phyloP scores from a whole-genome alignment of 495 filamentous ascomycete genomes.

The Friedmanniomyces simplex region DNA sequence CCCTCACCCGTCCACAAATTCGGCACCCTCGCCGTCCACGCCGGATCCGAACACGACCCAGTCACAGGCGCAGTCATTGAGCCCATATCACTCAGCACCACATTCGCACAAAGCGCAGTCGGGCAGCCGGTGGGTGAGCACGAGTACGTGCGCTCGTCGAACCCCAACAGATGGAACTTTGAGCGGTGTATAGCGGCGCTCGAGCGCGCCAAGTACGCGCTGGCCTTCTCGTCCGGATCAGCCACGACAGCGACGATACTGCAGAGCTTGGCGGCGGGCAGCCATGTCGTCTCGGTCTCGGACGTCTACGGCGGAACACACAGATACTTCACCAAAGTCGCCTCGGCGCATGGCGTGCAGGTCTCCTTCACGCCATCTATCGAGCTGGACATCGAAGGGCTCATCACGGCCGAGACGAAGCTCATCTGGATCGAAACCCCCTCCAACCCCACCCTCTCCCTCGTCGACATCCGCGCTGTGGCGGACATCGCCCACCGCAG shows the following conservation, averaged over 20 bases:
- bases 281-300: constrained; percentile 88
- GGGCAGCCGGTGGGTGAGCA: constrained; percentile 75
- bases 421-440: constrained; percentile 96
- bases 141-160: constrained; percentile 85
- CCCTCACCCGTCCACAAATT: constrained; percentile 59
- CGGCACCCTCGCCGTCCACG: constrained; percentile 88
- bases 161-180: constrained; percentile 89
- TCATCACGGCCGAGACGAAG: constrained; percentile 85
- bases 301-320: constrained; percentile 98
- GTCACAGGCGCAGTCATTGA: constrained; percentile 90
- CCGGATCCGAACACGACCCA: constrained; percentile 81
- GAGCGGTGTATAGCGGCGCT: constrained; percentile 83
- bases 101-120: constrained; percentile 76
- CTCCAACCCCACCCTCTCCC: constrained; percentile 80
- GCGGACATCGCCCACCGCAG: constrained; percentile 72
- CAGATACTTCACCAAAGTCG: constrained; percentile 97
- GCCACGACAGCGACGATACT: constrained; percentile 88
- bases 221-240: constrained; percentile 91
- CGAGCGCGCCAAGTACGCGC: constrained; percentile 82
- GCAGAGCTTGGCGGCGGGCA: constrained; percentile 82
- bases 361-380: constrained; percentile 90
- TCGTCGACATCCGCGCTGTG: constrained; percentile 85
- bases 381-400: constrained; percentile 68
- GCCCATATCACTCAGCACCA: constrained; percentile 89
- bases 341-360: constrained; percentile 82